Conservation (phyloP, 1,139 yeast species). For the Yamadazyma mexicana region DNA sequence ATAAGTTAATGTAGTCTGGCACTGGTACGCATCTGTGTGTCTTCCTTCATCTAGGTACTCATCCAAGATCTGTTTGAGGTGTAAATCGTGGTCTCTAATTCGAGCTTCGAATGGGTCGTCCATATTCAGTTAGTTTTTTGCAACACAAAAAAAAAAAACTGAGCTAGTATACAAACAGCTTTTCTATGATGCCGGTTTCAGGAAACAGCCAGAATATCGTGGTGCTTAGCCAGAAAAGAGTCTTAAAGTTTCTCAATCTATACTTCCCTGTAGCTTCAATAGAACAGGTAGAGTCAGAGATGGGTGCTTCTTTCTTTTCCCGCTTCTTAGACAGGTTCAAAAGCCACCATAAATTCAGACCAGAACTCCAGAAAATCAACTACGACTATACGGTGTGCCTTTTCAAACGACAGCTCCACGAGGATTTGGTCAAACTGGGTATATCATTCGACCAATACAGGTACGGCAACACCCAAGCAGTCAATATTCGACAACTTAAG, state of each 20-base stretch:
- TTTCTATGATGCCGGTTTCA: not conserved
- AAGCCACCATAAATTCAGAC: not conserved
- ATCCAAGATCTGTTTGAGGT: slow-evolving; percentile 7
- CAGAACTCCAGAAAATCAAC: not conserved
- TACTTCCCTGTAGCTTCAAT: slow-evolving; percentile 2
- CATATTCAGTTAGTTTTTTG: slow-evolving; percentile 2
- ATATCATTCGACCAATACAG: slow-evolving; percentile 14
- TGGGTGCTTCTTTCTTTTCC: not conserved
- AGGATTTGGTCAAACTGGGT: slow-evolving; percentile 5
- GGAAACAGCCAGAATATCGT: not conserved
- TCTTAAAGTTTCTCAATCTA: not conserved
- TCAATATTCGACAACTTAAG: slow-evolving; percentile 1
- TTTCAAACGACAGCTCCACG: slow-evolving; percentile 14
- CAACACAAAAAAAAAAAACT: not conserved
- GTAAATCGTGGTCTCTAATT: slow-evolving; percentile 7
- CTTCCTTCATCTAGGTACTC: slow-evolving; percentile 6
- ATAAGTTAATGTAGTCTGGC: slow-evolving; percentile 14
- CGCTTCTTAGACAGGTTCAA: not conserved
- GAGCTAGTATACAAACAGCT: not conserved
- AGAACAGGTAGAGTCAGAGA: slow-evolving; percentile 2
- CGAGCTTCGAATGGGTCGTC: slow-evolving; percentile 5
- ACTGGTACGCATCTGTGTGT: slow-evolving; percentile 3
- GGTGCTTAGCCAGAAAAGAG: not conserved
- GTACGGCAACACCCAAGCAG: not conserved
- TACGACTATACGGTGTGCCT: not conserved